Evolutionary conservation across 805 yeast species (phyloP).

Genomic region (Candida sonorensis): DNA sequence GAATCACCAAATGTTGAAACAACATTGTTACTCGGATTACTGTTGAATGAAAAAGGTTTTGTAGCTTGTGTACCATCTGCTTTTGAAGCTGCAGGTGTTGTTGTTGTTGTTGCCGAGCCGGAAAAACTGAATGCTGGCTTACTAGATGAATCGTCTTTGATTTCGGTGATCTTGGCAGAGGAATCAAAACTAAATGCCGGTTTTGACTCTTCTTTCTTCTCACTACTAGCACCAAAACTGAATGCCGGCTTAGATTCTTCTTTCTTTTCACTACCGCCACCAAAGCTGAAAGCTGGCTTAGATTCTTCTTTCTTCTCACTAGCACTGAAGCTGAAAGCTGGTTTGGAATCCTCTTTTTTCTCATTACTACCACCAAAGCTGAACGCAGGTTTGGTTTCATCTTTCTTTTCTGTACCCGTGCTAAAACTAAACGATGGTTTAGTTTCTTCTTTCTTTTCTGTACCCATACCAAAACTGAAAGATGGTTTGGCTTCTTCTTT

Average conservation of each 20-base stretch:
- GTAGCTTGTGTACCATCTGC: not conserved
- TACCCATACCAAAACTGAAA: conserved; percentile 10
- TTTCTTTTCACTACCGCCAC: conserved; percentile 1
- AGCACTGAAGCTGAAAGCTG: conserved; percentile 13
- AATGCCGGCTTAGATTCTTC: not conserved
- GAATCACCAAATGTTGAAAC: not conserved
- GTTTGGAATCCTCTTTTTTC: conserved; percentile 3
- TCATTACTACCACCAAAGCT: conserved; percentile 2
- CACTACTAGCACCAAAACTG: conserved; percentile 1
- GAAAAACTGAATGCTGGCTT: conserved; percentile 5
- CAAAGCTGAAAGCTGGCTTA: conserved; percentile 5
- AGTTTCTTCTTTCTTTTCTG: conserved; percentile 2
- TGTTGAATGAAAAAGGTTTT: too few species aligned
- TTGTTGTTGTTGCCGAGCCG: conserved; percentile 1
- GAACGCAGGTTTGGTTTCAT: not conserved
- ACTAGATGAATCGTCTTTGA: conserved; percentile 3
- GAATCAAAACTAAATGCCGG: conserved; percentile 12
- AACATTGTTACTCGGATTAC: too few species aligned
- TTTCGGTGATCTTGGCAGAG: not conserved
- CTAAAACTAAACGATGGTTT: conserved; percentile 7
- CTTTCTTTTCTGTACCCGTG: not conserved
- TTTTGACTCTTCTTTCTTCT: conserved; percentile 3
- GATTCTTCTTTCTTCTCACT: conserved; percentile 3
- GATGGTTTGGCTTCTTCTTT: conserved; percentile 6
- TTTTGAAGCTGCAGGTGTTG: not conserved